Evolutionary conservation across 306 rosid species (phyloP).

Genomic region (Prunus fruticosa): DNA sequence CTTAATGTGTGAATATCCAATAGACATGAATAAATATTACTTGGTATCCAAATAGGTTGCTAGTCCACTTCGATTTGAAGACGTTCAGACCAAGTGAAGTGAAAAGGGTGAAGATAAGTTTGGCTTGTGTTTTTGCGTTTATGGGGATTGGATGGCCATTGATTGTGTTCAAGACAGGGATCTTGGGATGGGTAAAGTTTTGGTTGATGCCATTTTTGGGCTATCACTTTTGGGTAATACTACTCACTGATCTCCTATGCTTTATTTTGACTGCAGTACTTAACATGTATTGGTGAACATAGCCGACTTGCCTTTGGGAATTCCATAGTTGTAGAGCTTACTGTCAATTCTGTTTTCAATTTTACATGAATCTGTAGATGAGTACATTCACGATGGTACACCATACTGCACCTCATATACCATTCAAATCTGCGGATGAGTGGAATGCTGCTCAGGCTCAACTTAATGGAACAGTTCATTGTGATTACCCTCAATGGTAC

Average conservation of each 20-base stretch:
- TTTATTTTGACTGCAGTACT: not conserved
- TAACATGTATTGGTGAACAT: not conserved
- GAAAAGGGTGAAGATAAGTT: constrained; percentile 81
- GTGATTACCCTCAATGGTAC: constrained; percentile 92
- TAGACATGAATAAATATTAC: constrained; percentile 13
- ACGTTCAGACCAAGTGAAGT: constrained; percentile 83
- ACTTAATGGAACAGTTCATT: constrained; percentile 93
- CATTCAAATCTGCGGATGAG: constrained; percentile 79
- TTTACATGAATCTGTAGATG: constrained; percentile 52
- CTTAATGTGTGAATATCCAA: not conserved
- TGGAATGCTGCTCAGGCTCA: constrained; percentile 97
- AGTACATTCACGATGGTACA: constrained; percentile 99
- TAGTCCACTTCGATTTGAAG: constrained; percentile 75
- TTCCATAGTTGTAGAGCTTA: not conserved
- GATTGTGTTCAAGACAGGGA: constrained; percentile 80
- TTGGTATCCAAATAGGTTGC: constrained; percentile 51
- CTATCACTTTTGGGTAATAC: constrained; percentile 95
- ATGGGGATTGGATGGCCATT: constrained; percentile 93
- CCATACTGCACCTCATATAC: constrained; percentile 97
- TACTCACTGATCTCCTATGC: constrained; percentile 15
- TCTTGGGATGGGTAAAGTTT: constrained; percentile 92
- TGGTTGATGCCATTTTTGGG: constrained; percentile 99
- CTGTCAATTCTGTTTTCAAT: not conserved
- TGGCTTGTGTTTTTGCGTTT: constrained; percentile 90
- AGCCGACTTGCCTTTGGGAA: not conserved